Base-by-base conservation (phyloP, 2,329 filamentous ascomycete species). In the Penicillium sp. region DNA sequence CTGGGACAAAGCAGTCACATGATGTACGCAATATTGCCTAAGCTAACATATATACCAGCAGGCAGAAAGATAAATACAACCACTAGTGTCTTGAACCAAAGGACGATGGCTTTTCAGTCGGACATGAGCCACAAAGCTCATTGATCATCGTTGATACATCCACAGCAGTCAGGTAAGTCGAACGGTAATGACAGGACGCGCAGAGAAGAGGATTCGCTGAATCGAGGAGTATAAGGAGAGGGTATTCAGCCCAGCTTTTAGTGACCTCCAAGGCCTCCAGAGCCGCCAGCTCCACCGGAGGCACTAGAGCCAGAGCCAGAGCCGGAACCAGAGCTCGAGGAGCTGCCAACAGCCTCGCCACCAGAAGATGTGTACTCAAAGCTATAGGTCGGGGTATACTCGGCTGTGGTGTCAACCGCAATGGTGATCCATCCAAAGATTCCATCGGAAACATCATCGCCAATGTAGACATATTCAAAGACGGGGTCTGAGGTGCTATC, bases 401-500 rank as follows among this genome's bases (percentile, higher is more conserved):
- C 52, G 11, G 53, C 58, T 13, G 60, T 58, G 3, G 45, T 50
- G 19, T 62, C 42, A 25, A 62, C 45, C 11, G 49, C 60, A 49
- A 62, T 31, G 7, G 60, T 59, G 37, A 55, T 39, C 54, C 52
- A 63, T 14, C 44, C 59, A n/a, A 59, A 29, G 13, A 59, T n/a
- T 2, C 82, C 81, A 57, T 83, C 80, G 25, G 69, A 60, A 16
- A 81, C 65, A 35, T 69, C 67, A 52, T 85, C 78, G 9, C 83
- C 83, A 4, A 87, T 77, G 13, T 80, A 74, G 14, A 80, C 76
- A 63, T 84, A 84, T 62, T 85, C 78, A 53, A 85, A 72, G 60
- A 85, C 75, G 0, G 84, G 84, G 62, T 85, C 81, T 54, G 80
- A 81, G 37, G 79, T 78, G 8, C 76, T 78, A 53, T 76, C 77